Conservation (phyloP, 2,329 filamentous ascomycete genomes). For the Colletotrichum siamense region DNA sequence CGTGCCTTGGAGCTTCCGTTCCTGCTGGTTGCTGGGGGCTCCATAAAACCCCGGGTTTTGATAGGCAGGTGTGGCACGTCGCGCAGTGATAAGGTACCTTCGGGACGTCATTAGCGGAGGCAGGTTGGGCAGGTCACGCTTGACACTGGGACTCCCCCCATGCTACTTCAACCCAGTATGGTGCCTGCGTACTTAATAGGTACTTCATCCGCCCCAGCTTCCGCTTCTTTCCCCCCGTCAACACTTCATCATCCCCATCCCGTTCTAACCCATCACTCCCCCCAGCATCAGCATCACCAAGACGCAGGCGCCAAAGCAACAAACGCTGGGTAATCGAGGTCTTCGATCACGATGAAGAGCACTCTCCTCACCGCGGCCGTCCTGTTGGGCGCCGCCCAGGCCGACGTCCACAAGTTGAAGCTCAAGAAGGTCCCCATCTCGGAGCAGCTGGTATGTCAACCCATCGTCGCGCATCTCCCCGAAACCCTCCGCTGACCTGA, state of each 20-base stretch:
- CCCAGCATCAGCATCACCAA: slow-evolving; percentile 8
- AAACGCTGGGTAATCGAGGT: background rate
- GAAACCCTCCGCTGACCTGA: slow-evolving; percentile 17
- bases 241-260: slow-evolving; percentile 17
- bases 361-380: slow-evolving; percentile 78
- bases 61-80: background rate
- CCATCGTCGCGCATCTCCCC: background rate
- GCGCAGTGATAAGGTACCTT: background rate
- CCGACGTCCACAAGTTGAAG: slow-evolving; percentile 94
- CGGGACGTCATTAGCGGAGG: slow-evolving; percentile 7
- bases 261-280: background rate
- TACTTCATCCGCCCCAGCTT: slow-evolving; percentile 16
- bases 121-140: slow-evolving; percentile 14
- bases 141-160: slow-evolving; percentile 2
- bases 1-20: background rate
- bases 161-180: background rate
- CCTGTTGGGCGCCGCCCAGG: slow-evolving; percentile 83
- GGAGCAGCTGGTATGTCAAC: slow-evolving; percentile 82
- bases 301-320: slow-evolving; percentile 6
- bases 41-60: background rate
- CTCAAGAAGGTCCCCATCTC: slow-evolving; percentile 94
- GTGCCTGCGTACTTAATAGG: slow-evolving; percentile 21
- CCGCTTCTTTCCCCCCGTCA: slow-evolving; percentile 16
- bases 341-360: slow-evolving; percentile 77
- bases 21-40: background rate